These are phyloP conservation scores for Larix kaempferi DNA, from an alignment of 75 land plant genomes.

Conservation along the genomic window DNA sequence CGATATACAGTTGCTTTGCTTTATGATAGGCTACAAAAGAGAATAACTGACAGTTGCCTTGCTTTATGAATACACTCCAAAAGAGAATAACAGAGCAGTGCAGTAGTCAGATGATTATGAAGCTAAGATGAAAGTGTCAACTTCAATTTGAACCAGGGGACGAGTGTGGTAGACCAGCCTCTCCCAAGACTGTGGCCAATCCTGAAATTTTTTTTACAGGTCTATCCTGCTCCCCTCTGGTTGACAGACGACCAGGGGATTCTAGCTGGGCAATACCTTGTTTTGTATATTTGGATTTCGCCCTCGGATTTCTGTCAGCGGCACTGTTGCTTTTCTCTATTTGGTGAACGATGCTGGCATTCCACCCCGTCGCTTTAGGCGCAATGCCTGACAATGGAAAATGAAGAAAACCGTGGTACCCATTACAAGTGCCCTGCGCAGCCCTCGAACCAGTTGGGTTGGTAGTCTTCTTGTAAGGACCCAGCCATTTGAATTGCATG, in stretches of 20 bases:
- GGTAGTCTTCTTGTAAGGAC: slow-evolving; percentile 33
- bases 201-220: not conserved
- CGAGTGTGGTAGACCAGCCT: not conserved
- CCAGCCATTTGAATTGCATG: slow-evolving; percentile 77
- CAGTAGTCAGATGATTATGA: no score
- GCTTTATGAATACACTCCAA: no score
- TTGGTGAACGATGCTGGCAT: not conserved
- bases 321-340: not conserved
- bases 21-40: no score
- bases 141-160: no score
- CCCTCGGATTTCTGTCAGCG: no score
- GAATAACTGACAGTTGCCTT: no score
- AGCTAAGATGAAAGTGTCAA: no score
- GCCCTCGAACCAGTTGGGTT: slow-evolving; percentile 41
- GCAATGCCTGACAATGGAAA: slow-evolving; percentile 6
- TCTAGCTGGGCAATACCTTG: not conserved
- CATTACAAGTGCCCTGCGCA: slow-evolving; percentile 49
- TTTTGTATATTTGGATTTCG: not conserved
- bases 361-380: no score
- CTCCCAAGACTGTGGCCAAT: not conserved
- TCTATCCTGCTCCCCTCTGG: not conserved
- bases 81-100: no score
- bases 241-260: not conserved
- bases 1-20: no score
- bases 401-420: slow-evolving; percentile 17